Conservation (phyloP, 208 protist genomes). For the Wallacemonas sp. region DNA sequence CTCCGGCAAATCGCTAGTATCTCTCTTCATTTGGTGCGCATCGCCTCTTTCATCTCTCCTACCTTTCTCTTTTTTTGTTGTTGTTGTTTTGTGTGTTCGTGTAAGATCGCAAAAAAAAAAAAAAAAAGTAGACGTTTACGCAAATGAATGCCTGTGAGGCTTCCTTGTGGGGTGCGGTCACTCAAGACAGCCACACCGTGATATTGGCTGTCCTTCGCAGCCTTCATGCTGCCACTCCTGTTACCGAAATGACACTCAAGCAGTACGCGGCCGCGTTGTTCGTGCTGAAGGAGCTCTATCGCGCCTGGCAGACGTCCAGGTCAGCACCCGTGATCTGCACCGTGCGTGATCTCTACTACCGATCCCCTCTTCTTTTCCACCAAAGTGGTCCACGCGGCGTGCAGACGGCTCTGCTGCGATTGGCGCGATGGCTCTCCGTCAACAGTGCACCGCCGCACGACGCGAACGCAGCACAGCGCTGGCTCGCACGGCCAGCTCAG, state of each 20-base stretch:
- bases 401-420: conserved; percentile 26
- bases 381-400: conserved; percentile 29
- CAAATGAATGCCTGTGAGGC: too few species aligned
- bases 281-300: conserved; percentile 11
- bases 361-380: conserved; percentile 53
- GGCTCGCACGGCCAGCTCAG: too few species aligned
- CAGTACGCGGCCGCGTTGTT: not conserved
- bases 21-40: too few species aligned
- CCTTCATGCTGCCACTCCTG: not conserved
- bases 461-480: too few species aligned
- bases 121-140: too few species aligned
- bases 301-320: conserved; percentile 8
- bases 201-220: conserved; percentile 17
- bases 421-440: conserved; percentile 10
- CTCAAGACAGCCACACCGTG: conserved; percentile 13
- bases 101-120: too few species aligned
- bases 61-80: too few species aligned
- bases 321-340: conserved; percentile 37
- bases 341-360: conserved; percentile 83
- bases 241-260: not conserved
- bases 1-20: too few species aligned
- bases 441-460: too few species aligned
- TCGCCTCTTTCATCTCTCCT: too few species aligned
- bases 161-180: not conserved
- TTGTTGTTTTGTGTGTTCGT: too few species aligned